These are phyloP conservation scores for Fusarium pseudocircinatum DNA, from an alignment of 2,329 filamentous ascomycete genomes.

Conservation along the genomic window DNA sequence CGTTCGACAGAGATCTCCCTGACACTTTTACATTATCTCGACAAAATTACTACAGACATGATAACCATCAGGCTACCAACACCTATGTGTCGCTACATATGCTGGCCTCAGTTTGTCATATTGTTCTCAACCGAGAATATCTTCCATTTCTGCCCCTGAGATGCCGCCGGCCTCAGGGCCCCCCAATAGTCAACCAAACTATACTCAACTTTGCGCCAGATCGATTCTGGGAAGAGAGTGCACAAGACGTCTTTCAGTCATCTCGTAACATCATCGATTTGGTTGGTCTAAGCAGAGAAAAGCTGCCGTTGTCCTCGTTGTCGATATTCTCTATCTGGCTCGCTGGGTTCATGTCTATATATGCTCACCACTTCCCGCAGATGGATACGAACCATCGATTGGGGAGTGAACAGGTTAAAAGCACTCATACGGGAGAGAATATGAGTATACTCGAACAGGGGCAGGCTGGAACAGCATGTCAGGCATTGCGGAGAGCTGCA, in stretches of 20 bases:
- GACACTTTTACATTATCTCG: slow-evolving; percentile 65
- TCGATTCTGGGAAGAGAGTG: not conserved
- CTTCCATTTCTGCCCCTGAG: not conserved
- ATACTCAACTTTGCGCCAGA: not conserved
- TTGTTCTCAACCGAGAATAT: slow-evolving; percentile 6
- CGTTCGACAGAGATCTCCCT: slow-evolving; percentile 56
- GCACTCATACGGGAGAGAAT: not conserved
- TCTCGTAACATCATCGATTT: slow-evolving; percentile 72
- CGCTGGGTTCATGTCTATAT: slow-evolving; percentile 72
- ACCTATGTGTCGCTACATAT: slow-evolving; percentile 4
- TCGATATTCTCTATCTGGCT: slow-evolving; percentile 74
- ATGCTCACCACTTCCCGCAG: slow-evolving; percentile 72
- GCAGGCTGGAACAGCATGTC: slow-evolving; percentile 17
- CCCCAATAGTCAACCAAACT: not conserved
- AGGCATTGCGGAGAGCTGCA: slow-evolving; percentile 27
- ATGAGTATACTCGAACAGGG: slow-evolving; percentile 2
- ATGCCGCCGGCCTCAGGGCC: not conserved
- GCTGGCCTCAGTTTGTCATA: slow-evolving; percentile 1
- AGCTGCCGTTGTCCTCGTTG: slow-evolving; percentile 73
- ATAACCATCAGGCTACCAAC: slow-evolving; percentile 57
- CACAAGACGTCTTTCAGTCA: slow-evolving; percentile 51
- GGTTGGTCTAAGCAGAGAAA: slow-evolving; percentile 68
- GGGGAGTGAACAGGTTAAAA: not conserved
- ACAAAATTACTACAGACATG: slow-evolving; percentile 19
- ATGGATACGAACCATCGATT: slow-evolving; percentile 65